Evolutionary conservation across 1,284 basidiomycete genomes (phyloP), one percentile per base, ranked within the genome.

Genomic region (Austroboletus novae-zelandiae): DNA sequence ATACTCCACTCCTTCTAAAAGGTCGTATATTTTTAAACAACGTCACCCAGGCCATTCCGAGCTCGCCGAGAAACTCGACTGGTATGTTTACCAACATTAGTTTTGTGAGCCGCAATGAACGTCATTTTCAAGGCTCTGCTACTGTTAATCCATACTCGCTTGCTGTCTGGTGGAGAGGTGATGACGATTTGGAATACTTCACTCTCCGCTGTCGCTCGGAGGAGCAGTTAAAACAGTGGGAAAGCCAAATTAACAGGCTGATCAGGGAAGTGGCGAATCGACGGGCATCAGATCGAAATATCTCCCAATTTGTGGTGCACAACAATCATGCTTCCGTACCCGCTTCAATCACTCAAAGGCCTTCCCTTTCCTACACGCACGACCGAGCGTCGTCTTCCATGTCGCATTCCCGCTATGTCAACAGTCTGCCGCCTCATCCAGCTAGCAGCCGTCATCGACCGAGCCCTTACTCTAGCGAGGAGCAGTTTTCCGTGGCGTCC

Each of bases 1-100:
- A 79, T 61, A 89, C 87, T 0, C 88, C 88, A 17, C 78, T 98
- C 34, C 81, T 96, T 45, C 74, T 99, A 55, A 99, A 99, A 67
- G 97, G 97, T 2, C 84, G 97, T 32, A 99, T 99, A 59, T 99
- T 98, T 71, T 79, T 98, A 61, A 94, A 94, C 61, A 99, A 99
- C 62, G 94, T 99, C 41, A 95, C 91, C 0, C 81, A 88, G 57
- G 86, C 89, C 18, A 72, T 80, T 46, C 75, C 80, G 35, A 73
- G 71, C 46, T 76, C 78, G 23, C 76, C 81, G 36, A 78, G 79
- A 57, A 74, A 76, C 42, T 81, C 81, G 34, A 74, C 75, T 48
- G 79, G 89, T 91, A 58, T 50, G 85, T 77, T 48, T 56, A 14
- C 34, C 3, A n/a, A 20, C 14, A 18, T 40, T 37, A 42, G 40